phyloP scores from a whole-genome alignment of 306 rosid genomes.

The Cucurbita moschata region DNA sequence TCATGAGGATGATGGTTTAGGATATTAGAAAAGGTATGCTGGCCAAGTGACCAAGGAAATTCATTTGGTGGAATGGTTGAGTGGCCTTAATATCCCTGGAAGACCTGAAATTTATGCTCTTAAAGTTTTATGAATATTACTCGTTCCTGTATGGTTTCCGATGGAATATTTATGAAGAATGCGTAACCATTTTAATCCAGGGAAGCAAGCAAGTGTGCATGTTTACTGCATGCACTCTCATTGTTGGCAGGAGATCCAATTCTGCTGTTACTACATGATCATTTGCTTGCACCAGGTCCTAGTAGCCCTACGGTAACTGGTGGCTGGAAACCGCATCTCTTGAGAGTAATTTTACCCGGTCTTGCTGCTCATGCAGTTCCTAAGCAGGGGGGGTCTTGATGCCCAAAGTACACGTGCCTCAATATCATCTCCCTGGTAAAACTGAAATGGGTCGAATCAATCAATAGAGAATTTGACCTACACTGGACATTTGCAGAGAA shows the following conservation, averaged over 20 bases:
- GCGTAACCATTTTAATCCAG: background rate
- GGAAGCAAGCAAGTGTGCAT: background rate
- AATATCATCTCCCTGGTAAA: background rate
- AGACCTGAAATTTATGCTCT: background rate
- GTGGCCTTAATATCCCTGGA: background rate
- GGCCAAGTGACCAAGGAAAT: background rate
- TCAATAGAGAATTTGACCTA: background rate
- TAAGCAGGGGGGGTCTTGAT: background rate
- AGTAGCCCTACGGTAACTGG: background rate
- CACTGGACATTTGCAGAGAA: background rate
- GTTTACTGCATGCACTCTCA: background rate
- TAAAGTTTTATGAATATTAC: background rate
- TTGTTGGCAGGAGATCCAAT: background rate
- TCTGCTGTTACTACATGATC: background rate
- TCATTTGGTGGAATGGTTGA: background rate
- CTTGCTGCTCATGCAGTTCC: conserved; percentile 4
- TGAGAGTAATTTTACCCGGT: background rate
- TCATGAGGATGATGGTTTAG: conserved; percentile 7
- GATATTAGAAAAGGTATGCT: background rate
- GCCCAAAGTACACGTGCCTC: background rate
- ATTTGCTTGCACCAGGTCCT: conserved; percentile 3
- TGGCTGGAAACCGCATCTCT: background rate
- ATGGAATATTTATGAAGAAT: conserved; percentile 1
- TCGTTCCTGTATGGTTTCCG: background rate
- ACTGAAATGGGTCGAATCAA: background rate